Base-by-base conservation (phyloP, 139 green algal genomes). In the Tetradesmus lagerheimii region DNA sequence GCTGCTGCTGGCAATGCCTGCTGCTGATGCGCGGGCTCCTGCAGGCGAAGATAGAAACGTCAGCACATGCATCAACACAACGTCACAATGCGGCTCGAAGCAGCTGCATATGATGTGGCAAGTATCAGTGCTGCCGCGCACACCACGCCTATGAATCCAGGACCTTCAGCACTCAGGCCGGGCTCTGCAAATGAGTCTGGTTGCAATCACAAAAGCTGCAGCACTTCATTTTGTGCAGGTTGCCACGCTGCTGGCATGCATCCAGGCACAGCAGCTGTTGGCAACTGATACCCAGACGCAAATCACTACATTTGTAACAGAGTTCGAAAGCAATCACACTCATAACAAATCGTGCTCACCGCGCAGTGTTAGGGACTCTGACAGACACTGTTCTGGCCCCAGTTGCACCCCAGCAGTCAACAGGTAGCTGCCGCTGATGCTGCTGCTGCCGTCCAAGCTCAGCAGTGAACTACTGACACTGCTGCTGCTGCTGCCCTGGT, bases 301-400 rank as follows among this genome's bases (percentile, higher is more conserved):
- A 16, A 62, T 1, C 47, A 62, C 8, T 1, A 62, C 47, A n/a
- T 62, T 23, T 62, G 12, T n/a, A 31, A 1, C 15, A 9, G 57
- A 31, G 3, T 71, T 1, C 50, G 35, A 57, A 25, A 6, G 71
- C 27, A 25, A 39, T 14, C 45, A 23, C 9, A 85, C 75, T 2
- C 87, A 78, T 64, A 12, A 6, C 50, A 41, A 2, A 45, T 47
- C 41, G 2, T n/a, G 2, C 79, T 27, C 82, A 85, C 89, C 89
- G 66, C 89, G 62, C 20, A 92, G 41, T 47, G 64, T 75, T 18
- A 88, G 25, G 47, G 39, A 80, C 87, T 93, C 87, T 83, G 87
- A 88, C 15, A 93, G 66, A 35, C 75, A 79, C 18, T 50, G 1
- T 0, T 27, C 41, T 31, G 82, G 29, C 39, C 8, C 34, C 35